These are phyloP conservation scores for Schizosaccharomyces pombe DNA, from an alignment of 805 yeast species.

Conservation along the genomic window DNA sequence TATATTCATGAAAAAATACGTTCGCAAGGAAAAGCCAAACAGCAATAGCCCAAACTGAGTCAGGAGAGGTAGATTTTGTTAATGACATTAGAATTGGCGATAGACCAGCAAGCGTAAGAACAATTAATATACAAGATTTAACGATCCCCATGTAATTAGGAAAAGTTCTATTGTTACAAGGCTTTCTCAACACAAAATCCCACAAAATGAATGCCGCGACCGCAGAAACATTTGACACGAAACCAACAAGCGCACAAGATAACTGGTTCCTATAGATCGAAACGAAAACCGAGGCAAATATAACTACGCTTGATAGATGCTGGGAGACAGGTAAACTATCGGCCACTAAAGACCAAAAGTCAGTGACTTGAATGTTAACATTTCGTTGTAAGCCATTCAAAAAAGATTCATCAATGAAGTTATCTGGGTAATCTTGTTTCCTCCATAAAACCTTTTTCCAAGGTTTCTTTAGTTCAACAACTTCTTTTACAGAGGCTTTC, in stretches of 20 bases:
- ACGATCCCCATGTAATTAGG: neutral
- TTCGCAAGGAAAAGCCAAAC: conserved; percentile 55
- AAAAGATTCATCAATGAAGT: conserved; percentile 64
- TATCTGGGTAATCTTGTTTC: conserved; percentile 71
- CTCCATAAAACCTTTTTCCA: conserved; percentile 80
- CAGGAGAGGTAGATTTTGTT: conserved; percentile 72
- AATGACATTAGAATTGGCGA: conserved; percentile 80
- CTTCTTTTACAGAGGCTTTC: neutral
- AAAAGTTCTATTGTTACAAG: conserved; percentile 3
- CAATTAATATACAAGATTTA: conserved; percentile 46
- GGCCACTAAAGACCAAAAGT: conserved; percentile 37
- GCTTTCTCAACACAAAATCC: conserved; percentile 8
- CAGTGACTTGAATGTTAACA: conserved; percentile 45
- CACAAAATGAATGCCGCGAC: conserved; percentile 14
- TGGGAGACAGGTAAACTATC: conserved; percentile 47
- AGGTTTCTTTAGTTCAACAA: conserved; percentile 13
- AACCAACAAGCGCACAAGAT: conserved; percentile 14
- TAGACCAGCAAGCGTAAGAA: conserved; percentile 46
- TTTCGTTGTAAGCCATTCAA: conserved; percentile 59
- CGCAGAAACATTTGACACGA: conserved; percentile 9
- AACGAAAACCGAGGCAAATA: conserved; percentile 45
- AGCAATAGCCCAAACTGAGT: conserved; percentile 83
- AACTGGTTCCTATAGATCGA: conserved; percentile 20
- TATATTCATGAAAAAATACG: conserved; percentile 43
- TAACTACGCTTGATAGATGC: conserved; percentile 38